Base-by-base conservation (phyloP, 2,329 filamentous ascomycete genomes). In the Aureobasidium uvarum region DNA sequence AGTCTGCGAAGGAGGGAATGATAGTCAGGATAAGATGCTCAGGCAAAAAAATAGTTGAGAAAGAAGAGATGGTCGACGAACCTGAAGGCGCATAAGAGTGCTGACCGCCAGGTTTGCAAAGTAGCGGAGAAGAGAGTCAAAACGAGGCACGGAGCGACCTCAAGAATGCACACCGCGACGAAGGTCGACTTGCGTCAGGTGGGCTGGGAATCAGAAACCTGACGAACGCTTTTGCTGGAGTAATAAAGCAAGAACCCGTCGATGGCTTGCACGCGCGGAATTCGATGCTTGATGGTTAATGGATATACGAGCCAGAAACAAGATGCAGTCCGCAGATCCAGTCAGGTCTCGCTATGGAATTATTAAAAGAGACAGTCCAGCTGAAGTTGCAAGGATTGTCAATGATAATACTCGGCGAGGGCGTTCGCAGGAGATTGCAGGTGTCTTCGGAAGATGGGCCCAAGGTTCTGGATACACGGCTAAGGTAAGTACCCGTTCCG, bases 351-450 rank as follows among this genome's bases (percentile, higher is more conserved):
- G 41, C 63, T 43, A 41, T 20, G 20, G 64, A 66, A 69, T 68
- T 70, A 69, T 69, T 66, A 66, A 48, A 46, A 60, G 60, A 54
- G 60, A 62, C 60, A 63, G 52, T 50, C 54, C 63, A 65, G 63
- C 63, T 58, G 60, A 52, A 38, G 60, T 43, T 36, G 60, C 66
- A 43, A 60, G 65, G 64, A 65, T 67, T 70, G 72, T 72, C 72
- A 71, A 72, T 69, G 70, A 67, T 63, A 67, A 69, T 70, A 66
- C 69, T 71, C 71, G 69, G 67, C 48, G 72, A 72, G 73, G 71
- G 70, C 71, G 74, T 75, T 75, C 74, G 73, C 72, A 74, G 72
- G 72, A 75, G 72, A 74, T 75, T 74, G 72, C 73, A 75, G 72
- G 73, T 69, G 71, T 71, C 64, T 71, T 69, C 67, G 71, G 72